These are phyloP conservation scores for Verticillium zaregamsianum DNA, from an alignment of 2,329 filamentous ascomycete genomes.

Conservation along the genomic window DNA sequence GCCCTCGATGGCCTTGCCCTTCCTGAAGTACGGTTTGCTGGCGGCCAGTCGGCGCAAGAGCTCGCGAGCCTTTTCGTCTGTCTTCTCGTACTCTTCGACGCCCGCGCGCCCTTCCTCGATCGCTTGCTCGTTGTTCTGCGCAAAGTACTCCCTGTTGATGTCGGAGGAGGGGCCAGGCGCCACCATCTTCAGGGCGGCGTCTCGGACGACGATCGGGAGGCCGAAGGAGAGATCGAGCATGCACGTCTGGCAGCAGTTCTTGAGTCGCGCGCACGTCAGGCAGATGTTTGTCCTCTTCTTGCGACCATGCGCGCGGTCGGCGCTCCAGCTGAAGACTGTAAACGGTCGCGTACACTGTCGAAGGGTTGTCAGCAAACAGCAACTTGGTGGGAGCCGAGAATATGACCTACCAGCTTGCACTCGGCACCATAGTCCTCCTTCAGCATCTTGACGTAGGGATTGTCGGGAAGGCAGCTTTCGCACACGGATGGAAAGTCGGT, in stretches of 20 bases:
- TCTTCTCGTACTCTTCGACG: slow-evolving; percentile 90
- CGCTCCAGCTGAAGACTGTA: slow-evolving; percentile 92
- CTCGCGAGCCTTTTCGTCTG: slow-evolving; percentile 93
- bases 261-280: slow-evolving; percentile 90
- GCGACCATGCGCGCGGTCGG: slow-evolving; percentile 79
- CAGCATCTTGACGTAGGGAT: slow-evolving; percentile 97
- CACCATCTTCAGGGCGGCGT: slow-evolving; percentile 97
- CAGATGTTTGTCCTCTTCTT: slow-evolving; percentile 95
- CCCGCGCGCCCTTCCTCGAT: slow-evolving; percentile 87
- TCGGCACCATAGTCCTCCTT: slow-evolving; percentile 94
- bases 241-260: slow-evolving; percentile 98
- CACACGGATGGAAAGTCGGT: slow-evolving; percentile 86
- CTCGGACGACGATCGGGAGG: slow-evolving; percentile 87
- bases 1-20: slow-evolving; percentile 71
- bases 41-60: slow-evolving; percentile 78
- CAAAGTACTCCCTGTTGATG: slow-evolving; percentile 96
- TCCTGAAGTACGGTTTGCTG: slow-evolving; percentile 93
- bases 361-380: slow-evolving; percentile 13
- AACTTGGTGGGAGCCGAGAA: neutral
- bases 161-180: slow-evolving; percentile 87
- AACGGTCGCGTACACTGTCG: slow-evolving; percentile 81
- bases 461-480: slow-evolving; percentile 92
- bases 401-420: slow-evolving; percentile 58
- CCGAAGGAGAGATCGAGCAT: slow-evolving; percentile 98
- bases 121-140: slow-evolving; percentile 92